Evolutionary conservation across 2,329 filamentous ascomycete genomes (phyloP).

Genomic region (Aaosphaeria arxii): DNA sequence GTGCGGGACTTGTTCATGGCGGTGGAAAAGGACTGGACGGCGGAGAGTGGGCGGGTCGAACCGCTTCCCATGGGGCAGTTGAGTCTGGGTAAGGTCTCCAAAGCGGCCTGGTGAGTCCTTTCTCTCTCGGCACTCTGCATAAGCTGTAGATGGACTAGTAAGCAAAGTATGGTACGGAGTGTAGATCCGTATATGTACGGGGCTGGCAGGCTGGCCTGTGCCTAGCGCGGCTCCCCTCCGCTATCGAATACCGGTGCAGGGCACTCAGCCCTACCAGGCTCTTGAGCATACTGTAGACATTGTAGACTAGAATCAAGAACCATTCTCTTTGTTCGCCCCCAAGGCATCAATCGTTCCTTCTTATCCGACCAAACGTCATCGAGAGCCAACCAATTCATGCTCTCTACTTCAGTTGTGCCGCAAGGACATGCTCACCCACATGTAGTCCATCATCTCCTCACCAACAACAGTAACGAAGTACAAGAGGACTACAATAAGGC

Average conservation of each 20-base stretch:
- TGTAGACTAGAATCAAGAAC: not conserved
- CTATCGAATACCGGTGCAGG: not conserved
- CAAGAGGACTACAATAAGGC: no score
- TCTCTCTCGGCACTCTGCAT: no score
- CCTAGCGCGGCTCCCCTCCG: not conserved
- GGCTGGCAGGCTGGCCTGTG: slow-evolving; percentile 3
- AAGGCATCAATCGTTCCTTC: no score
- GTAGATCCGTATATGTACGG: no score
- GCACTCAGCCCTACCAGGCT: not conserved
- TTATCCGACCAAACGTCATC: no score
- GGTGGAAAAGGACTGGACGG: slow-evolving; percentile 35
- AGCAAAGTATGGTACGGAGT: no score
- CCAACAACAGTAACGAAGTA: no score
- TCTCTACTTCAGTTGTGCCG: no score
- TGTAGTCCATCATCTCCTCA: no score
- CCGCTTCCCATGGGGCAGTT: not conserved
- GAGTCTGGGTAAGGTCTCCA: not conserved
- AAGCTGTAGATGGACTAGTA: no score
- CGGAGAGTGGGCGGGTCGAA: slow-evolving; percentile 3
- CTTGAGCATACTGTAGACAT: not conserved
- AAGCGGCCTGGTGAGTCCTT: not conserved
- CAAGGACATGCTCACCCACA: no score
- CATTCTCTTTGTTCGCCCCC: not conserved
- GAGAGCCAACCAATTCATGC: no score
- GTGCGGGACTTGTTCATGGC: slow-evolving; percentile 41